These are phyloP conservation scores for Pyrus hybrid DNA, from an alignment of 331 rosid species.

Conservation along the genomic window DNA sequence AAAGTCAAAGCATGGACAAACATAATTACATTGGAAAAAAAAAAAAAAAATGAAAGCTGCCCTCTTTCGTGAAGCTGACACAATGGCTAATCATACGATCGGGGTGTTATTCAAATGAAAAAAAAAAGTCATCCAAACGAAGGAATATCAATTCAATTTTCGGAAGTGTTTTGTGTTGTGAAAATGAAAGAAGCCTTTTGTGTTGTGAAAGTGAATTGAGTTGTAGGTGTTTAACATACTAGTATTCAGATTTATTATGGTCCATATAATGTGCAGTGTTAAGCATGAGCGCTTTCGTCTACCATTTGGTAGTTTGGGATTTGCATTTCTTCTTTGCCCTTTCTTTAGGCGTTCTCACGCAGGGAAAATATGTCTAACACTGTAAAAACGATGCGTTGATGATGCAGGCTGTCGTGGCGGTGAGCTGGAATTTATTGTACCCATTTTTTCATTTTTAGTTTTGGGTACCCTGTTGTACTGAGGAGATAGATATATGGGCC, in stretches of 20 bases:
- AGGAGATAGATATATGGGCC: conserved; percentile 12
- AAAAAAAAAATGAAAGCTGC: background rate
- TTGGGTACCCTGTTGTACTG: conserved; percentile 49
- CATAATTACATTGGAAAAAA: background rate
- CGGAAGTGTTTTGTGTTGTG: background rate
- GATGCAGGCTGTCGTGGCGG: conserved; percentile 73
- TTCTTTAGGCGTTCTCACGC: too few relatives aligned
- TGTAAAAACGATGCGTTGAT: conserved; percentile 12
- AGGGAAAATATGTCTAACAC: conserved; percentile 7
- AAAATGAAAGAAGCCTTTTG: background rate
- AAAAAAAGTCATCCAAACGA: background rate
- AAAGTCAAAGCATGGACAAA: background rate
- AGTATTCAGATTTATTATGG: background rate
- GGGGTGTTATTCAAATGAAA: background rate
- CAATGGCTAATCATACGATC: background rate
- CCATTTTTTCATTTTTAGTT: conserved; percentile 67
- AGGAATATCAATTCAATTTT: background rate
- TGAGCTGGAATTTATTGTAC: conserved; percentile 33
- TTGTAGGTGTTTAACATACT: background rate
- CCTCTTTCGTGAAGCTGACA: background rate
- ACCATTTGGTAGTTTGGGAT: too few relatives aligned
- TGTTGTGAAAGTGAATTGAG: background rate
- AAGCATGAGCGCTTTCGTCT: too few relatives aligned
- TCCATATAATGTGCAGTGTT: too few relatives aligned
- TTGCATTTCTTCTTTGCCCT: background rate